phyloP scores from a whole-genome alignment of 2,329 filamentous ascomycete genomes.

The Sclerotinia borealis region DNA sequence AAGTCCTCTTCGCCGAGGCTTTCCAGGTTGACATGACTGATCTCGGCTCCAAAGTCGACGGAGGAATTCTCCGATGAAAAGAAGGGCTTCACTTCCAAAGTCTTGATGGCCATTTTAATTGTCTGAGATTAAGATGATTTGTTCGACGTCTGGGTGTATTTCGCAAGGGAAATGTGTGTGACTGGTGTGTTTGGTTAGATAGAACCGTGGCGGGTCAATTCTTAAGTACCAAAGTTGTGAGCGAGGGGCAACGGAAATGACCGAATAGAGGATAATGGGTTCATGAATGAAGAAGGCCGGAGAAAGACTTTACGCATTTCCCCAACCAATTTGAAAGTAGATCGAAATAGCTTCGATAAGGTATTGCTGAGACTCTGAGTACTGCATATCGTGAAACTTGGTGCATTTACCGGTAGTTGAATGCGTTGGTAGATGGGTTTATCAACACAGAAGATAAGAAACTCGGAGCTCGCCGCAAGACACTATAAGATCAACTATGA shows the following conservation, averaged over 20 bases:
- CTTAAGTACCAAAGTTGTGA: background rate
- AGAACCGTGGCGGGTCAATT: background rate
- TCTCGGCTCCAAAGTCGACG: constrained; percentile 55
- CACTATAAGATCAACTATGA: background rate
- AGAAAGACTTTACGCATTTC: background rate
- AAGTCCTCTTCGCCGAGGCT: constrained; percentile 61
- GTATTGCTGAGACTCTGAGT: background rate
- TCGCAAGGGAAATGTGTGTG: background rate
- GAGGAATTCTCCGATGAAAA: constrained; percentile 26
- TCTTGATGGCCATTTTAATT: constrained; percentile 28
- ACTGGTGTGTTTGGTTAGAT: background rate
- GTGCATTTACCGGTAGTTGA: background rate
- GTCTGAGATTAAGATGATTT: background rate
- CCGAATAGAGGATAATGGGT: background rate
- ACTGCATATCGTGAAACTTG: background rate
- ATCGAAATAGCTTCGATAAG: background rate
- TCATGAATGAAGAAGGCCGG: background rate
- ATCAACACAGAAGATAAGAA: background rate
- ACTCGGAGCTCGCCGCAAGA: background rate
- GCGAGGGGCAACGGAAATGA: background rate
- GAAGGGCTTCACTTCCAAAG: constrained; percentile 27
- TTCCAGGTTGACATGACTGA: constrained; percentile 54
- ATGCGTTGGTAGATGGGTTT: background rate
- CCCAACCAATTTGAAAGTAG: background rate
- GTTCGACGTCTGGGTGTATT: background rate